phyloP scores from a whole-genome alignment of 164 flowering plant genomes.

The Stephania yunnanensis region DNA sequence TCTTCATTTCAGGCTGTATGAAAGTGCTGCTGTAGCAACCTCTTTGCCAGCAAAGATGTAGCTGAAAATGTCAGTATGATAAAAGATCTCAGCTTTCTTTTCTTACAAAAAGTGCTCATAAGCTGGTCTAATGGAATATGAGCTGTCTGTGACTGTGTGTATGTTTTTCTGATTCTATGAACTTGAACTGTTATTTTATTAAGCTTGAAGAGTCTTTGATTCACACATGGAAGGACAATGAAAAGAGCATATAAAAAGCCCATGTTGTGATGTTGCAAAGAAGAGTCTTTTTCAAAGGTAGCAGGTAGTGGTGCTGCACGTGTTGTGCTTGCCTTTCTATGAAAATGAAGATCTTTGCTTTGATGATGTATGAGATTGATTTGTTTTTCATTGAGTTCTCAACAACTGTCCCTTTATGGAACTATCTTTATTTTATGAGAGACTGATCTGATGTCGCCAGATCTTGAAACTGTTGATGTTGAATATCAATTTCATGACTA shows the following conservation, averaged over 20 bases:
- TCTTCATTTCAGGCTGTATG: neutral
- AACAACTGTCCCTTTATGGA: neutral
- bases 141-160: neutral
- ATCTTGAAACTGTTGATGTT: neutral
- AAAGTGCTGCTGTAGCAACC: neutral
- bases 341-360: neutral
- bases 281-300: neutral
- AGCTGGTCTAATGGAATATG: neutral
- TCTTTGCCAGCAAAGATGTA: neutral
- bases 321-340: neutral
- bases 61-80: neutral
- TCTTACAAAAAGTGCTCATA: neutral
- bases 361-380: neutral
- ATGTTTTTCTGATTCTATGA: neutral
- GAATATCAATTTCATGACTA: neutral
- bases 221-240: conserved; percentile 1
- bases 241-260: conserved; percentile 6
- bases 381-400: neutral
- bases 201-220: neutral
- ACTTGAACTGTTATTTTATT: neutral
- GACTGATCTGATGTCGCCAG: neutral
- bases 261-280: conserved; percentile 7
- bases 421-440: neutral
- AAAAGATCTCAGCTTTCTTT: neutral
- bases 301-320: conserved; percentile 4